Evolutionary conservation across 139 green algal genomes (phyloP), one percentile per base, ranked within the genome.

Genomic region (Volvox reticuliferus): DNA sequence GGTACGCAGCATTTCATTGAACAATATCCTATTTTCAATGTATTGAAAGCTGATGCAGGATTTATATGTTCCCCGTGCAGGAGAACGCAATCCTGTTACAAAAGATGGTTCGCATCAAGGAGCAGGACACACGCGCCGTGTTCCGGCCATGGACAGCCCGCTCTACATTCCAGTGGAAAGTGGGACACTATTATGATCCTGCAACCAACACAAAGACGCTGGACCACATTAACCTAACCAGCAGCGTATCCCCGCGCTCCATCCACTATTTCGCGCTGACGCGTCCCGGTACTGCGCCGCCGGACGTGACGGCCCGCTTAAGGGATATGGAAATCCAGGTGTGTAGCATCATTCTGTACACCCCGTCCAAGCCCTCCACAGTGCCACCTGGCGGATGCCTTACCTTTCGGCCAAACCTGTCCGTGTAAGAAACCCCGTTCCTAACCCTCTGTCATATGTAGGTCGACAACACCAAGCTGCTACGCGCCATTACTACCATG

Each of bases 101-200:
- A 36, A 93, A 90, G 61, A 89, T 93, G 79, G 89, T 93, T 32
- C 77, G 78, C 65, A 93, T 93, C 79, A 93, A 93, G 71, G 89
- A 90, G 55, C 82, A 92, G 87, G 89, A 84, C 76, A 78, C 89
- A 21, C 69, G 89, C 21, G 73, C 73, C 0, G 82, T 87, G 1
- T 91, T 93, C 79, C 79, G 81, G 69, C 91, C 91, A 12, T 93
- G 86, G 86, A 89, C 89, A 1, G 91, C 91, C 0, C 91, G 91
- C 32, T 91, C 86, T 2, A 91, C 86, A 1, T 93, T 93, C 33
- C 91, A 93, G 36, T 93, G 86, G 86, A 83, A 76, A 63, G 32
- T 63, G 9, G 86, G 86, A 24, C 86, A 90, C 28, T 90, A 90
- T 30, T 90, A 84, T 44, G 86, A 90, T 32, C 73, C 86, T 26